Conservation (phyloP, 2,329 filamentous ascomycete species). For the Colletotrichum sp. region DNA sequence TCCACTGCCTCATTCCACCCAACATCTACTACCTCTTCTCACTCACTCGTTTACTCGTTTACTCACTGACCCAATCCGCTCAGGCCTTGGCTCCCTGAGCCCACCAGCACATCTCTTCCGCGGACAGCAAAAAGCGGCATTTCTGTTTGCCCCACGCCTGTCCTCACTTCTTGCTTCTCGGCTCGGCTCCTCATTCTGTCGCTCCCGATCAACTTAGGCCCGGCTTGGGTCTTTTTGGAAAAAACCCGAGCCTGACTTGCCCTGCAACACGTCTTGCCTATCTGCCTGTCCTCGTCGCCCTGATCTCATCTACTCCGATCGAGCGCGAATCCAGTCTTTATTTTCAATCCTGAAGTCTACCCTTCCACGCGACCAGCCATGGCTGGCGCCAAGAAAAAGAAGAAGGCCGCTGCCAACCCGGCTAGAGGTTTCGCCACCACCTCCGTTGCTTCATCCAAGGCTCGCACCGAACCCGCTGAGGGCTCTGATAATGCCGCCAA, state of each 20-base stretch:
- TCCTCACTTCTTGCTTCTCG: neutral
- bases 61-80: neutral
- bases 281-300: neutral
- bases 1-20: neutral
- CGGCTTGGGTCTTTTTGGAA: neutral
- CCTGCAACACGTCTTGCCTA: neutral
- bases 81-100: neutral
- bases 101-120: neutral
- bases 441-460: slow-evolving; percentile 80
- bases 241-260: neutral
- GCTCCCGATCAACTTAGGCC: neutral
- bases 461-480: slow-evolving; percentile 64
- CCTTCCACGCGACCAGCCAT: slow-evolving; percentile 45
- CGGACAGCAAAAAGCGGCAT: neutral
- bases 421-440: slow-evolving; percentile 93
- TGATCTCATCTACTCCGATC: neutral
- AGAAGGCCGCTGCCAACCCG: slow-evolving; percentile 86
- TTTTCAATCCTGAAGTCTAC: neutral
- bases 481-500: slow-evolving; percentile 21
- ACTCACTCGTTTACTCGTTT: neutral
- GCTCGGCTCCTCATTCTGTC: slow-evolving; percentile 1
- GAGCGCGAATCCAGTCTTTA: neutral
- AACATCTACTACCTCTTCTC: neutral
- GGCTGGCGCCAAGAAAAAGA: slow-evolving; percentile 83
- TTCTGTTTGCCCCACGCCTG: neutral